Conservation (phyloP, 192 early-diverging fungal species). For the Rhizophagus prolifer region DNA sequence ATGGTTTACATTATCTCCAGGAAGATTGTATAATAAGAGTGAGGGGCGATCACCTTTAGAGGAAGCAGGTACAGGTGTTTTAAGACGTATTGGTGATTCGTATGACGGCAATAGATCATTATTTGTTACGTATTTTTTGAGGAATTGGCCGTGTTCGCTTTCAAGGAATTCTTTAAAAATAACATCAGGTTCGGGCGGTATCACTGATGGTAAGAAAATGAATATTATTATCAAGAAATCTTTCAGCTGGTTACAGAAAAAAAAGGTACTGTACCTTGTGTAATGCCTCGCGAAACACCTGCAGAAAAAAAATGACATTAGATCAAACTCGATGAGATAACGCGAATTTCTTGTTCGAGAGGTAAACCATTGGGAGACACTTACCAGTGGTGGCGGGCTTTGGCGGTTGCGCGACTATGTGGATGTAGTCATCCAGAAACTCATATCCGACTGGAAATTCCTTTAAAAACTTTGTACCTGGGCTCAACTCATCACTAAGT, state of each 20-base stretch:
- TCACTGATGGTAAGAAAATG: background rate
- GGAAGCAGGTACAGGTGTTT: background rate
- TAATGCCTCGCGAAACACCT: no score
- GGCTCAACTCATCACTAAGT: no score
- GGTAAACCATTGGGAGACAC: no score
- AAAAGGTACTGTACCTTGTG: no score
- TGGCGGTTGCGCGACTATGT: no score
- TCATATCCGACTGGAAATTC: no score
- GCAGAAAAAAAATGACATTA: background rate
- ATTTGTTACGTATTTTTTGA: background rate
- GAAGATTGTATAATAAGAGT: background rate
- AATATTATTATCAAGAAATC: background rate
- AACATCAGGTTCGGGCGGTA: background rate
- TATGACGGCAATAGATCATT: background rate
- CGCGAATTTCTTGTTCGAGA: background rate
- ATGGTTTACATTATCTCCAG: background rate
- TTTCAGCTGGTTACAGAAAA: background rate
- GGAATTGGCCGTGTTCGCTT: background rate
- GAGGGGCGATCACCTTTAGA: background rate
- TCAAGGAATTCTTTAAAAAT: background rate
- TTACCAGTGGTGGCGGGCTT: background rate
- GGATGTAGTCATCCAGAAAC: no score
- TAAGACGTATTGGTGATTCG: background rate
- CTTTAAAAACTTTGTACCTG: no score
- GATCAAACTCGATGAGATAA: background rate